Evolutionary conservation across 2,329 filamentous ascomycete genomes (phyloP), one percentile per base, ranked within the genome.

Genomic region (Madurella mycetomatis): DNA sequence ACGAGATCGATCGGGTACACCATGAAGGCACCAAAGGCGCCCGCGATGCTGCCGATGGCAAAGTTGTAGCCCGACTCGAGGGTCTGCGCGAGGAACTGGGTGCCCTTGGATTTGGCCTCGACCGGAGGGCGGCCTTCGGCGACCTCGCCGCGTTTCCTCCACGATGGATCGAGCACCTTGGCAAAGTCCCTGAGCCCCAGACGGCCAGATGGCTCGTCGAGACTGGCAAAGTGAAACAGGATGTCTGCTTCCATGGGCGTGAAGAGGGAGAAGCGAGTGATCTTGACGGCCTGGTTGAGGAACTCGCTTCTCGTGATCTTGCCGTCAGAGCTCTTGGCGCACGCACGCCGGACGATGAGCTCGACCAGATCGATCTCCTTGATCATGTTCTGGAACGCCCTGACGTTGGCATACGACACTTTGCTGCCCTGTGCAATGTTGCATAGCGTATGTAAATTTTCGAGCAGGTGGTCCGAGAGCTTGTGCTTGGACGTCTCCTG

Each of bases 171-270:
- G 47, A 99, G 83, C 18, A 99, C 94, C 73, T 96, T 96, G 64
- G 90, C 85, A 68, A 99, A 99, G 73, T 97, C 92, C 57, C 76
- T 74, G 43, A 96, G 78, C 32, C 88, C 83, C 1, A 99, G 83
- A 47, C 90, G 83, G 17, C 92, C 94, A 1, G 91, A 92, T 2
- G 90, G 88, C 65, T 94, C 87, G 68, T 96, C 90, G 51, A 97
- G 80, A 58, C 92, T 90, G 57, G 94, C 94, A 71, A 99, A 99
- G 75, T 97, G 94, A 79, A 99, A 99, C 41, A 99, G 83, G 59
- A 99, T 96, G 68, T 99, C 94, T 41, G 92, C 92, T 73, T 99
- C 94, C 91, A 97, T 96, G 12, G 94, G 94, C 0, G 94, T 97
- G 73, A 97, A 96, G 37, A 95, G 83, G 12, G 92, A 95, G 77